Evolutionary conservation across 495 filamentous ascomycete genomes (phyloP), one percentile per base, ranked within the genome.

Genomic region (Penicillium manginii): DNA sequence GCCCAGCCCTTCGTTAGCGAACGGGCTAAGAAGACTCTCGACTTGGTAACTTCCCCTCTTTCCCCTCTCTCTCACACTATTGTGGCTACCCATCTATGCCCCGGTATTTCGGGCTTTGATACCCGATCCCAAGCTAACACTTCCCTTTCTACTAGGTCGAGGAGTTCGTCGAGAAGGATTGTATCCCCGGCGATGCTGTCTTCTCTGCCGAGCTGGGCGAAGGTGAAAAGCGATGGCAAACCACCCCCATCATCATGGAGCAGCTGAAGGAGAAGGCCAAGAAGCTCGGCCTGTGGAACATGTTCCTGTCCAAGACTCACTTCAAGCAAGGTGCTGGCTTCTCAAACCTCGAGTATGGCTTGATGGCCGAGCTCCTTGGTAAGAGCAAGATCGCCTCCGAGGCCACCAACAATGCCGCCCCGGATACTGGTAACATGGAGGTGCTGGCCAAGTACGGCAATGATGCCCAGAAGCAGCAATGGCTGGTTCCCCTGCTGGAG

Each of bases 81-180:
- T 19, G 2, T 37, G 37, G 12, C 11, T 17, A 40, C 55, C 43
- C 43, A 49, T n/a, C n/a, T n/a, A 61, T 22, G 40, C 18, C 40
- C 40, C 40, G 40, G 1, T n/a, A n/a, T 43, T 5, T n/a, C 35
- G 15, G 11, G 2, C 35, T 37, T n/a, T 11, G 35, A 37, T 12
- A 12, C 9, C 35, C 15, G 11, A 12, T 37, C 21, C 12, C 10
- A 32, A n/a, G 48, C 48, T 50, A 26, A 50, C 48, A 32, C 8
- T 2, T 17, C 1, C 7, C 33, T 15, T 47, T 18, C 43, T 40
- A 35, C 22, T 45, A 93, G 79, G 91, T 97, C 58, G 90, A 93
- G 74, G 91, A 91, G 69, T 98, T 98, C 69, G 93, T 98, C 57
- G 93, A 98, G 71, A 93, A 93, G 72, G 92, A 96, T 78, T 98